Base-by-base conservation (phyloP, 805 yeast genomes). In the Candida parachauliodes region DNA sequence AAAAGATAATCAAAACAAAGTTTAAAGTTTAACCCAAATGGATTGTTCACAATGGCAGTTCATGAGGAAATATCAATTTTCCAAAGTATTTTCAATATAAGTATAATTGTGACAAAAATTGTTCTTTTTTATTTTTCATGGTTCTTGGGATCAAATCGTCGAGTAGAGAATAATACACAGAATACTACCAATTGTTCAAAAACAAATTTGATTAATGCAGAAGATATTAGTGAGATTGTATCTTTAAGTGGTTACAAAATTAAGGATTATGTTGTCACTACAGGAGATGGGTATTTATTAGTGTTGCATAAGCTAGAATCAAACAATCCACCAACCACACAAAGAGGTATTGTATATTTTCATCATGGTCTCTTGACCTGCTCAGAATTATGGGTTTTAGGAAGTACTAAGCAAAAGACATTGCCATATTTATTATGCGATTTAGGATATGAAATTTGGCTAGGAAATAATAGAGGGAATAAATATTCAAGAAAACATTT, bases 311-410 rank as follows among this genome's bases (percentile, higher is more conserved):
- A 57, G 45, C 41, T 59, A 12, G 62, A 51, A 40, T 23, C 28
- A 14, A 12, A 4, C 3, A 31, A 43, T 35, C 41, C 39, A 18
- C 28, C 42, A 5, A 10, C 18, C 18, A 9, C 9, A 14, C 20
- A 19, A 20, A 32, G 16, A 32, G 44, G 44, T 27, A 43, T 59
- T 6, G 62, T 48, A n/a, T 59, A 57, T 43, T 57, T 59, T 37
- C 64, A 59, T 38, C 64, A 59, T 39, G 64, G 64, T 1, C 43
- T 59, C 15, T 39, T 57, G 28, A 59, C 64, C 11, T 53, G 55
- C 43, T 57, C 62, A 2, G 64, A 59, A 37, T 69, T 85, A 11
- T 59, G 57, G 36, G 46, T 59, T 6, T 37, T 55, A 25, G 64
- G 64, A 1, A 34, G 48, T 1, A 36, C 37, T 9, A 47, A 49